phyloP scores from a whole-genome alignment of 78 protist species.

The Diacronema lutheri region DNA sequence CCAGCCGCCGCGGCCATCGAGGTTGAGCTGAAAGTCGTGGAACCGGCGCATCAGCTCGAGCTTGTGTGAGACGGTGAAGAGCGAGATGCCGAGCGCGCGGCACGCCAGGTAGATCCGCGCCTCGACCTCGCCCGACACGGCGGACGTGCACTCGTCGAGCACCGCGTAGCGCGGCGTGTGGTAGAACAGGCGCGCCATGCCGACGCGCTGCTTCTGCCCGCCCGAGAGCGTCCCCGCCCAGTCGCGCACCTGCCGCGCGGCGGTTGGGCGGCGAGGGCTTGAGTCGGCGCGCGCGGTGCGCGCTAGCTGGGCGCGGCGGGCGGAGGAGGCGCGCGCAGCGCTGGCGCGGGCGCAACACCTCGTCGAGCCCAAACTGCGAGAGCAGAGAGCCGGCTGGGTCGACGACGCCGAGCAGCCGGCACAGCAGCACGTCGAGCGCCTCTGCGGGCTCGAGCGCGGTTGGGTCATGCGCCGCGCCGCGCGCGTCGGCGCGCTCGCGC shows the following conservation, averaged over 20 bases:
- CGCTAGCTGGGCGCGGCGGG: too few relatives aligned
- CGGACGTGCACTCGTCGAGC: slow-evolving; percentile 84
- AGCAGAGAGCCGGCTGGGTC: not conserved
- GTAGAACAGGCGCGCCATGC: slow-evolving; percentile 79
- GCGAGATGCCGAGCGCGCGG: slow-evolving; percentile 56
- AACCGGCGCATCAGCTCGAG: slow-evolving; percentile 46
- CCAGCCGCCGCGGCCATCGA: slow-evolving; percentile 16
- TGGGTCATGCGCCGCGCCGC: too few relatives aligned
- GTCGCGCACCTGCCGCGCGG: too few relatives aligned
- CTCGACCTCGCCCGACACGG: slow-evolving; percentile 71
- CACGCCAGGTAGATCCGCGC: slow-evolving; percentile 2
- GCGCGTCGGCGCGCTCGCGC: too few relatives aligned
- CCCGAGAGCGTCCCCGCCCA: too few relatives aligned
- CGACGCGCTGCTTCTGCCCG: slow-evolving; percentile 72
- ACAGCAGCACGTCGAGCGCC: too few relatives aligned
- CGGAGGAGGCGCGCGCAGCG: too few relatives aligned
- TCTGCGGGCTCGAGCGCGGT: too few relatives aligned
- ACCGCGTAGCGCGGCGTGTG: slow-evolving; percentile 84
- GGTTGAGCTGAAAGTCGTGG: slow-evolving; percentile 34
- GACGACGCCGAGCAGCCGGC: not conserved
- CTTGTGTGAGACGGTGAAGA: slow-evolving; percentile 73
- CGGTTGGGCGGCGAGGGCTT: too few relatives aligned
- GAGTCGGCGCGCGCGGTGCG: too few relatives aligned
- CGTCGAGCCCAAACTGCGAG: not conserved
- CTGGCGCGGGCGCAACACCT: too few relatives aligned